Evolutionary conservation across 78 protist species (phyloP).

Genomic region (Cavenderia fasciculata): DNA sequence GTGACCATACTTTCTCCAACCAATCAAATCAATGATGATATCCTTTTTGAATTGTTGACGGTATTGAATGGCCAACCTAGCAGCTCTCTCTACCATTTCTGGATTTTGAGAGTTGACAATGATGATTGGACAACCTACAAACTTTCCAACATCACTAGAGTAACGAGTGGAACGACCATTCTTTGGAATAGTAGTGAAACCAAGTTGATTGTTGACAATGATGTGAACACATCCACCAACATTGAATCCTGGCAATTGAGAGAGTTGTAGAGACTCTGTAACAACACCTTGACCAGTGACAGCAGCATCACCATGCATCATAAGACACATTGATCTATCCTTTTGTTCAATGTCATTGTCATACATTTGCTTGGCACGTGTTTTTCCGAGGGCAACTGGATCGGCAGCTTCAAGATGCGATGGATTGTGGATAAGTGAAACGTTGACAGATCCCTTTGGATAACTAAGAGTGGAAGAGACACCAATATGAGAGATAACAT

Average conservation of each 20-base stretch:
- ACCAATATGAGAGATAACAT: conserved; percentile 95
- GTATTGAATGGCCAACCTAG: conserved; percentile 83
- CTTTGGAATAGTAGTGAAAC: conserved; percentile 87
- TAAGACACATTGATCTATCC: conserved; percentile 35
- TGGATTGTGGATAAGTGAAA: conserved; percentile 94
- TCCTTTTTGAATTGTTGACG: conserved; percentile 88
- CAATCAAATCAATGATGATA: conserved; percentile 91
- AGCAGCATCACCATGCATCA: conserved; percentile 97
- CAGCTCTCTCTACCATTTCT: conserved; percentile 81
- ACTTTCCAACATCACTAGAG: conserved; percentile 85
- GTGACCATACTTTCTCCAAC: conserved; percentile 93
- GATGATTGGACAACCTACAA: conserved; percentile 90
- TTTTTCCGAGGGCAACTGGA: conserved; percentile 93
- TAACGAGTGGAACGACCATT: conserved; percentile 83
- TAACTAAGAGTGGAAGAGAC: conserved; percentile 15
- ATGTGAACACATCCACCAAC: conserved; percentile 92
- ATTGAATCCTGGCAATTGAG: conserved; percentile 83
- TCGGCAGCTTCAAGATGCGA: conserved; percentile 96
- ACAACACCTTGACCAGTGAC: conserved; percentile 97
- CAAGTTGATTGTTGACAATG: conserved; percentile 95
- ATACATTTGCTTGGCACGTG: conserved; percentile 86
- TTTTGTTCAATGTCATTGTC: neutral
- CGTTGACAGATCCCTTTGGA: conserved; percentile 21
- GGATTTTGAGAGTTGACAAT: conserved; percentile 95
- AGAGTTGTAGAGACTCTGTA: conserved; percentile 86